Base-by-base conservation (phyloP, 2,329 filamentous ascomycete genomes). In the Stachybotrys chartarum region DNA sequence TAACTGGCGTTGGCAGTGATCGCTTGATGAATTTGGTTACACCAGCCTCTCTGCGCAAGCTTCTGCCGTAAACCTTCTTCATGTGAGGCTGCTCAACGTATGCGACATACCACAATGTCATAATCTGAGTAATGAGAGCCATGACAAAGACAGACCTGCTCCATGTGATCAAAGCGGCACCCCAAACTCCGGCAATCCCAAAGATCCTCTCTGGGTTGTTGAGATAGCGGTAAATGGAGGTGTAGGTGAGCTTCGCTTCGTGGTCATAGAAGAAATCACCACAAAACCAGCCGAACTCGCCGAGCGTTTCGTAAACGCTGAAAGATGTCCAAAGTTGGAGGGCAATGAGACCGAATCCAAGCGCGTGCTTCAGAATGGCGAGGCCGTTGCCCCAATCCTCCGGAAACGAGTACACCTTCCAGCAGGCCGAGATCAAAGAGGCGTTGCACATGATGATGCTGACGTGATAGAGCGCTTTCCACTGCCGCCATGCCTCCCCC, bases 201-300 rank as follows among this genome's bases (percentile, higher is more conserved):
- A 99, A 87, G 45, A 97, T 86, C 55, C 93, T 87, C 71, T 99
- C 94, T 0, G 94, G 94, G 66, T 97, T 99, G 75, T 99, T 99
- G 61, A 99, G 78, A 74, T 96, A 99, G 51, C 94, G 91, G 71
- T 99, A 99, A 65, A 99, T 99, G 59, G 93, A 95, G 62, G 88
- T 91, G 73, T 99, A 99, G 1, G 90, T 97, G 58, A 97, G 79
- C 72, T 94, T 96, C 12, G 87, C 87, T 11, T 86, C 84, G 50
- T 90, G 87, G 58, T 97, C 91, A 68, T 94, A 97, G 79, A 99
- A 97, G 77, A 97, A 99, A 69, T 99, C 94, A 17, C 94, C 94
- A 67, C 92, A 97, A 78, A 97, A 97, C 93, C 93, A 99, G 64
- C 94, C 94, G 66, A 97, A 99, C 67, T 99, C 94, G 55, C 94